Evolutionary conservation across 2,329 filamentous ascomycete genomes (phyloP).

Genomic region (Ceratocystis albifundus): DNA sequence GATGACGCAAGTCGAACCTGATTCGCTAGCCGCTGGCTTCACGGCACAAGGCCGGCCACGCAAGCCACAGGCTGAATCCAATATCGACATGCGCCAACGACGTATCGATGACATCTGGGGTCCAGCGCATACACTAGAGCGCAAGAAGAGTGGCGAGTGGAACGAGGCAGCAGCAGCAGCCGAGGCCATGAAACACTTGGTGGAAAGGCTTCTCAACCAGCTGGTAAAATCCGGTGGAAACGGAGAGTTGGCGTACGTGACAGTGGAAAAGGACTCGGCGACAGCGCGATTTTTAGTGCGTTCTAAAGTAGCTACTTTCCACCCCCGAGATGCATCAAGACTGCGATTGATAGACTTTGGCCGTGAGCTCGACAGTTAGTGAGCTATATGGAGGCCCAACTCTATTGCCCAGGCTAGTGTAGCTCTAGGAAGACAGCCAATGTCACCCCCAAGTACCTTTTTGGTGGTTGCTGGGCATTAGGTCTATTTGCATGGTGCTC

Average conservation of each 20-base stretch:
- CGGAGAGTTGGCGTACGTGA: slow-evolving; percentile 46
- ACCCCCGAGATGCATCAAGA: slow-evolving; percentile 49
- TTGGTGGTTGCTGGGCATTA: neutral
- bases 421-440: neutral
- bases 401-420: neutral
- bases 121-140: slow-evolving; percentile 27
- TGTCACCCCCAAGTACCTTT: too few species aligned
- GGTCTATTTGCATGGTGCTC: neutral
- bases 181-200: slow-evolving; percentile 48
- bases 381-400: neutral
- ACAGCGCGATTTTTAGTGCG: slow-evolving; percentile 52
- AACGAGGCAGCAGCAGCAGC: slow-evolving; percentile 42
- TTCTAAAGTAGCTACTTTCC: slow-evolving; percentile 55
- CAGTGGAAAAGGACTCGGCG: slow-evolving; percentile 48
- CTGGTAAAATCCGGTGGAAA: slow-evolving; percentile 44
- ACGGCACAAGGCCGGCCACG: slow-evolving; percentile 47
- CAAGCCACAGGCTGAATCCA: slow-evolving; percentile 35
- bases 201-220: slow-evolving; percentile 49
- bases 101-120: slow-evolving; percentile 56
- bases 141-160: slow-evolving; percentile 28
- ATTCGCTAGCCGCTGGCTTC: slow-evolving; percentile 49
- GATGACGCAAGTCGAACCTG: slow-evolving; percentile 50
- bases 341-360: slow-evolving; percentile 54
- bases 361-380: slow-evolving; percentile 46
- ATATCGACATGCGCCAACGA: slow-evolving; percentile 43